Base-by-base conservation (phyloP, 2,329 filamentous ascomycete species). In the Colletotrichum sp. region DNA sequence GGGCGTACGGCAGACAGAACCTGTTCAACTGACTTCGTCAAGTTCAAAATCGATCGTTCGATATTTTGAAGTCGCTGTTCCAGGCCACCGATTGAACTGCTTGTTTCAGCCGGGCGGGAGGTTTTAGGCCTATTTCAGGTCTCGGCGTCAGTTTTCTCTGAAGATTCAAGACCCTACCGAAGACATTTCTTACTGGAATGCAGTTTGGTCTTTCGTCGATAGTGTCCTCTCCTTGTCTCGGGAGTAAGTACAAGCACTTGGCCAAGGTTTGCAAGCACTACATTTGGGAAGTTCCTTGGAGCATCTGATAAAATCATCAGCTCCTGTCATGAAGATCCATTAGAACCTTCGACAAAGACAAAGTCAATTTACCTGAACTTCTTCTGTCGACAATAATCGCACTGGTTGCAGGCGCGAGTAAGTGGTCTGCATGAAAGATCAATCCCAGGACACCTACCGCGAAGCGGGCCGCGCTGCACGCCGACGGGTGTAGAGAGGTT, bases 381-480 rank as follows among this genome's bases (percentile, higher is more conserved):
- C 52, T 68, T 72, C n/a, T 72, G 70, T n/a, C 70, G 49, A 26
- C 70, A 72, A 34, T 72, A 68, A 12, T 72, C 64, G 18, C 70
- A 72, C 70, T 62, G n/a, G 3, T 24, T 15, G 3, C 2, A 21
- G 63, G 10, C 21, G n/a, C n/a, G n/a, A 64, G 13, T 64, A 34
- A 18, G 13, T n/a, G 24, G 8, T 10, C n/a, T 39, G 28, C 15
- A 21, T 6, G 10, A 16, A 8, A 16, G n/a, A n/a, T 18, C 2
- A 21, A 39, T 64, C 7, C n/a, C 2, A 21, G 12, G 30, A 18
- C 28, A 57, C 70, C 68, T 68, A 68, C 70, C 5, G 70, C 64
- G 9, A 72, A 72, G 24, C 70, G 70, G 16, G 70, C 64, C 28
- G 68, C n/a, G n/a, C 10, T 21, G n/a, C 44, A 6, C 12, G 44